These are phyloP conservation scores for Penicillium sp. DNA, from an alignment of 2,329 filamentous ascomycete species.

Conservation along the genomic window DNA sequence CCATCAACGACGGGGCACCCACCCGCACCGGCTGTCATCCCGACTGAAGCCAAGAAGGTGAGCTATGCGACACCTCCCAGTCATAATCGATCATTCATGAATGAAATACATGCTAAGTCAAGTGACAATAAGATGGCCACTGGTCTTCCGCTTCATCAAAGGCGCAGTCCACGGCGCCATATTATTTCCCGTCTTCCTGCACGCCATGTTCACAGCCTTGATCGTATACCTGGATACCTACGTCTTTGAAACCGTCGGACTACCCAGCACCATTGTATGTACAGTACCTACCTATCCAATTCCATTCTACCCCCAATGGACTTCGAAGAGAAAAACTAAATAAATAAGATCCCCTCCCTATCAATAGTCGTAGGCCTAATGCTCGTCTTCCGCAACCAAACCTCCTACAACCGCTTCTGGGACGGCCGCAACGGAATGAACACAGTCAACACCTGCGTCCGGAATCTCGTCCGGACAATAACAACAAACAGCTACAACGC, in stretches of 20 bases:
- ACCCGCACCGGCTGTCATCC: constrained; percentile 33
- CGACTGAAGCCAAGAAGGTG: constrained; percentile 34
- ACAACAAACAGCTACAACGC: constrained; percentile 47
- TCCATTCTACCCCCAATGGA: too few species aligned
- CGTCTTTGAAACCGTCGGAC: constrained; percentile 49
- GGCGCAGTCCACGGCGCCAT: constrained; percentile 60
- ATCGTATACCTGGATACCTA: constrained; percentile 57
- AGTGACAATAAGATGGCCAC: constrained; percentile 57
- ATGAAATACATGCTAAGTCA: constrained; percentile 3
- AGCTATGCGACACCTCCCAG: not conserved
- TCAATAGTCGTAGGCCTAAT: constrained; percentile 65
- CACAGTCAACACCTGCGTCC: constrained; percentile 55
- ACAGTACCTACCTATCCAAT: not conserved
- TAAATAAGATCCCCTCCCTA: constrained; percentile 53
- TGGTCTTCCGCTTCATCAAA: constrained; percentile 62
- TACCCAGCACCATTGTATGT: constrained; percentile 56
- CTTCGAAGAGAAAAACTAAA: not conserved
- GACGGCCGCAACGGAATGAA: constrained; percentile 56
- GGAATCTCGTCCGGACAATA: constrained; percentile 57
- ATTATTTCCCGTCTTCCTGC: constrained; percentile 54
- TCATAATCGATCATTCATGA: too few species aligned
- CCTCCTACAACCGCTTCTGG: constrained; percentile 64
- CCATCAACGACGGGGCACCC: constrained; percentile 20
- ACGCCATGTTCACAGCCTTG: constrained; percentile 56
- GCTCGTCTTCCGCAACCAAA: constrained; percentile 64